phyloP scores from a whole-genome alignment of 2,329 filamentous ascomycete genomes.

The Alternaria hordeiaustralica region DNA sequence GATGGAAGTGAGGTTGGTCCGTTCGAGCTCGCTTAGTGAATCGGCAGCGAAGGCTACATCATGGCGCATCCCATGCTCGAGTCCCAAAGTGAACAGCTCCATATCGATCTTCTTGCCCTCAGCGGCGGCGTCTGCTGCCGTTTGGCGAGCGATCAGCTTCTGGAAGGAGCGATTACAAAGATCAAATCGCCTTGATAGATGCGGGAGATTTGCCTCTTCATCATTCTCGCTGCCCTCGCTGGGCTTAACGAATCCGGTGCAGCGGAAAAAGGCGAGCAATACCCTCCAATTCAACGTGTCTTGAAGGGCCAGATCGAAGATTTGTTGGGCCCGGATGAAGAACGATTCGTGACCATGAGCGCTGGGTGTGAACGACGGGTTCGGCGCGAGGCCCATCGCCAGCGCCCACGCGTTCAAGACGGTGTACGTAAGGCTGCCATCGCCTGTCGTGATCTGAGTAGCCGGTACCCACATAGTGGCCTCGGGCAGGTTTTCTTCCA shows the following conservation, averaged over 20 bases:
- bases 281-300: conserved; percentile 17
- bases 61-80: not conserved
- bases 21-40: not conserved
- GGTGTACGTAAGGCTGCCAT: conserved; percentile 1
- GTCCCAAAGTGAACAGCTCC: not conserved
- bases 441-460: not conserved
- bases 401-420: conserved; percentile 28
- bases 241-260: conserved; percentile 7
- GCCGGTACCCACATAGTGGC: conserved; percentile 5
- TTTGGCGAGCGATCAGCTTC: not conserved
- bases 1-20: not conserved
- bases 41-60: not conserved
- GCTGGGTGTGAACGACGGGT: conserved; percentile 6
- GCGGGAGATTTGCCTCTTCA: not conserved
- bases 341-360: not conserved
- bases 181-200: conserved; percentile 8
- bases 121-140: not conserved
- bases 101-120: not conserved
- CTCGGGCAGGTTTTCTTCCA: not conserved
- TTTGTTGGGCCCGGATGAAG: conserved; percentile 5
- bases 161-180: not conserved
- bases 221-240: not conserved
- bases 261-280: conserved; percentile 15
- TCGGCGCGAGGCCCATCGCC: conserved; percentile 20
- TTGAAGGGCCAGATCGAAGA: conserved; percentile 9